phyloP scores from a whole-genome alignment of 768 basidiomycete species.

The Termitomyces sp. region DNA sequence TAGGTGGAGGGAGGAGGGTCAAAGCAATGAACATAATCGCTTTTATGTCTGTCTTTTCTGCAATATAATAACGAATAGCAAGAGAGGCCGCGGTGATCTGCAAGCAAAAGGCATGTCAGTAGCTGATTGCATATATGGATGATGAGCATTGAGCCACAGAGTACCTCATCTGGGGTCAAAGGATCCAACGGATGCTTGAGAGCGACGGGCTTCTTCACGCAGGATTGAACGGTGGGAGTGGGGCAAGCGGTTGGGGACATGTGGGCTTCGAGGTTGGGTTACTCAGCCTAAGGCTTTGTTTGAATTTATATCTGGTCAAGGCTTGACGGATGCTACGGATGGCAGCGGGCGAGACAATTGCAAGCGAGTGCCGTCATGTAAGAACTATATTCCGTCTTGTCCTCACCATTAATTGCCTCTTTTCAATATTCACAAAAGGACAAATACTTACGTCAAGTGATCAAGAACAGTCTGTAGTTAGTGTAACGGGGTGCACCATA shows the following conservation, averaged over 20 bases:
- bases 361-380: background rate
- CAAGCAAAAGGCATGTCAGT: background rate
- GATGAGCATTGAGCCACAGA: background rate
- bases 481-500: no score
- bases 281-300: constrained; percentile 3
- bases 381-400: background rate
- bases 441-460: no score
- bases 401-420: background rate
- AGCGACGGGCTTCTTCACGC: constrained; percentile 13
- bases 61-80: constrained; percentile 48
- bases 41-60: constrained; percentile 49
- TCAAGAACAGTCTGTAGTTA: background rate
- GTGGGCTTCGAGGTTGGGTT: constrained; percentile 12
- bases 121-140: background rate
- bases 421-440: background rate
- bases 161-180: constrained; percentile 58
- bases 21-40: constrained; percentile 71
- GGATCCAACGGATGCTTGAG: constrained; percentile 61
- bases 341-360: background rate
- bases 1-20: constrained; percentile 63
- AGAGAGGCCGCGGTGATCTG: constrained; percentile 65
- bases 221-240: constrained; percentile 15
- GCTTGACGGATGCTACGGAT: background rate
- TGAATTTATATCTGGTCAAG: background rate
- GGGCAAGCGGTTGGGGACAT: constrained; percentile 15